Evolutionary conservation across 305 asterid genomes (phyloP).

Genomic region (Fraxinus nigra): DNA sequence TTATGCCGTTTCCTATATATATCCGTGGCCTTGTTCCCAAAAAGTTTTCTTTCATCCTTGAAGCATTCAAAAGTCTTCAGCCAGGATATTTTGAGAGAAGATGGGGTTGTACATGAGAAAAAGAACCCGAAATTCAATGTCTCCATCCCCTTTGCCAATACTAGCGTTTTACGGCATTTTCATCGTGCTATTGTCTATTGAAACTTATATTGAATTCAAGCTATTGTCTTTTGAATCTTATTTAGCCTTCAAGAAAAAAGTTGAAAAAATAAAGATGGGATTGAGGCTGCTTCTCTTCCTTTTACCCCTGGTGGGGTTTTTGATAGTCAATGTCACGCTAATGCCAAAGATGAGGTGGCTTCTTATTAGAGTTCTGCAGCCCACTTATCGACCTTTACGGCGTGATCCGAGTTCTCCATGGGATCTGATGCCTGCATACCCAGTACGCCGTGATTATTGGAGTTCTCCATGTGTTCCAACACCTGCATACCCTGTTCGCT

Average conservation of each 20-base stretch:
- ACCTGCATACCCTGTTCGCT: conserved; percentile 29
- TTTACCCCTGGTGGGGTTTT: conserved; percentile 44
- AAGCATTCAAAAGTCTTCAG: background rate
- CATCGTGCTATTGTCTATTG: conserved; percentile 38
- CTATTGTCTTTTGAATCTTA: conserved; percentile 38
- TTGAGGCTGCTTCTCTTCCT: conserved; percentile 41
- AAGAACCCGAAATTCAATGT: conserved; percentile 49
- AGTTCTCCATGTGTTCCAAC: conserved; percentile 35
- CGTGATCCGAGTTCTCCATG: background rate
- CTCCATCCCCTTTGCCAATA: conserved; percentile 61
- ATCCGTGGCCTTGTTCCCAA: background rate
- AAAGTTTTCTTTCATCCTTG: background rate
- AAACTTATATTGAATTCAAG: conserved; percentile 33
- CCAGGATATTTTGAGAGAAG: background rate
- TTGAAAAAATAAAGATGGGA: conserved; percentile 35
- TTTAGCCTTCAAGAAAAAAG: conserved; percentile 36
- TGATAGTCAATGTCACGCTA: conserved; percentile 35
- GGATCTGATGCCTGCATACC: conserved; percentile 14
- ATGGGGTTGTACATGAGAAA: conserved; percentile 47
- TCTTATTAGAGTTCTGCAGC: background rate
- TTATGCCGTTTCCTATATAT: conserved; percentile 1
- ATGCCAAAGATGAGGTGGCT: conserved; percentile 38
- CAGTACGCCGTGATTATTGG: conserved; percentile 38
- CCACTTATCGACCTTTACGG: background rate
- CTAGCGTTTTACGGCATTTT: conserved; percentile 44